These are phyloP conservation scores for Xylaria palmicola DNA, from an alignment of 495 filamentous ascomycete genomes.

Conservation along the genomic window DNA sequence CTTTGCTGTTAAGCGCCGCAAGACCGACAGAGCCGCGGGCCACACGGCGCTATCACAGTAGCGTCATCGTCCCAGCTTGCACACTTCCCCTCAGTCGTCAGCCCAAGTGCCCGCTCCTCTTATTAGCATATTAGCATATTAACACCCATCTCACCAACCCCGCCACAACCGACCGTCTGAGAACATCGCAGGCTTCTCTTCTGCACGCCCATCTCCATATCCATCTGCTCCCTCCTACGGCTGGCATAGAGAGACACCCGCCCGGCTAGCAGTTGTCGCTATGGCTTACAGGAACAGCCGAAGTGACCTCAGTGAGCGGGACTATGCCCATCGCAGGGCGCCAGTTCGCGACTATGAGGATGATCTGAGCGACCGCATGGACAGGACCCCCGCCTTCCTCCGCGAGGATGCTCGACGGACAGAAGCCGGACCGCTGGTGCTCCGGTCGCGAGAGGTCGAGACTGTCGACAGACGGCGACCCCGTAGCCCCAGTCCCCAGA, in stretches of 20 bases:
- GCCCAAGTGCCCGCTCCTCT: neutral
- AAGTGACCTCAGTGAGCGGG: constrained; percentile 43
- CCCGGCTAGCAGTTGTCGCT: constrained; percentile 17
- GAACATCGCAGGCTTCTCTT: neutral
- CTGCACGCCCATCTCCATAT: neutral
- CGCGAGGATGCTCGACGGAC: constrained; percentile 37
- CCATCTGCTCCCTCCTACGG: neutral
- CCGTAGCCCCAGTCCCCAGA: constrained; percentile 44
- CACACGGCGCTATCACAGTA: constrained; percentile 2
- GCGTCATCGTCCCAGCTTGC: constrained; percentile 4
- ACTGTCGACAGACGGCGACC: constrained; percentile 39
- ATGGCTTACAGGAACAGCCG: constrained; percentile 31
- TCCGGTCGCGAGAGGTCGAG: constrained; percentile 46
- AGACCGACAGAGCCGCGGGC: neutral
- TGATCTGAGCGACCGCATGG: constrained; percentile 20
- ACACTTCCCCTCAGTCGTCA: constrained; percentile 4
- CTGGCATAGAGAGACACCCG: constrained; percentile 17
- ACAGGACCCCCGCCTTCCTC: constrained; percentile 43
- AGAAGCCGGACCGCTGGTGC: constrained; percentile 42
- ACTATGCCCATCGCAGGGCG: constrained; percentile 33
- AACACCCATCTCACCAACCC: neutral
- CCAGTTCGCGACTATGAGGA: constrained; percentile 38
- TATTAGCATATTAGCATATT: neutral
- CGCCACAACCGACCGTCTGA: neutral
- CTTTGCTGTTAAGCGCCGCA: constrained; percentile 1